Evolutionary conservation across 2,329 filamentous ascomycete genomes (phyloP).

Genomic region (Xylaria sp.): DNA sequence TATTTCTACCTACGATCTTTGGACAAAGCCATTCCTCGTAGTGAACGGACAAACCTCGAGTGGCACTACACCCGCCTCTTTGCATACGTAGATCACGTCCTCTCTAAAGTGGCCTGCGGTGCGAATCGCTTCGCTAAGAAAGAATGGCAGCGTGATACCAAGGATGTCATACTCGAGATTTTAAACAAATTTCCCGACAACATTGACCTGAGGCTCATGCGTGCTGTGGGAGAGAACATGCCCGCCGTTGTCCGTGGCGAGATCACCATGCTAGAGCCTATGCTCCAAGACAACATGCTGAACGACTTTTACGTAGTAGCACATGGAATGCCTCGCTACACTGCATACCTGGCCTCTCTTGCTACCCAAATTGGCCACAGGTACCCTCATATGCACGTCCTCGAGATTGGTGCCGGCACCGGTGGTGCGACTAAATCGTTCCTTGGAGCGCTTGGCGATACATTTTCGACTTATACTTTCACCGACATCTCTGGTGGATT

Average conservation of each 20-base stretch:
- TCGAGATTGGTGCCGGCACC: constrained; percentile 39
- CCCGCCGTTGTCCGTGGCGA: constrained; percentile 41
- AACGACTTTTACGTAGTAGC: constrained; percentile 32
- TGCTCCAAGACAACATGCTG: constrained; percentile 35
- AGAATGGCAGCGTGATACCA: constrained; percentile 19
- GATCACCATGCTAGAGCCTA: constrained; percentile 41
- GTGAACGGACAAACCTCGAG: constrained; percentile 3
- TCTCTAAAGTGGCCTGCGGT: neutral
- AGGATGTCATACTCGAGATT: neutral
- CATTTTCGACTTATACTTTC: constrained; percentile 21
- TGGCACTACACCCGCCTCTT: constrained; percentile 14
- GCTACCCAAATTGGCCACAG: constrained; percentile 40
- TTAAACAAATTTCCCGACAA: constrained; percentile 11
- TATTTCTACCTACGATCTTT: constrained; percentile 2
- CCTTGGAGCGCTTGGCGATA: neutral
- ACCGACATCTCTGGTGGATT: constrained; percentile 18
- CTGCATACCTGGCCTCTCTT: constrained; percentile 33
- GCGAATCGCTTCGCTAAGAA: constrained; percentile 7
- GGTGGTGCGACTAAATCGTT: neutral
- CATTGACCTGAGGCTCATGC: constrained; percentile 36
- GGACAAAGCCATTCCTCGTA: neutral
- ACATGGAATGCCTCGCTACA: constrained; percentile 35
- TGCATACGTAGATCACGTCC: constrained; percentile 10
- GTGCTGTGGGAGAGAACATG: constrained; percentile 42
- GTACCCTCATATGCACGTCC: constrained; percentile 43